Conservation (phyloP, 1,284 basidiomycete genomes). For the Ceratobasidium sp. region DNA sequence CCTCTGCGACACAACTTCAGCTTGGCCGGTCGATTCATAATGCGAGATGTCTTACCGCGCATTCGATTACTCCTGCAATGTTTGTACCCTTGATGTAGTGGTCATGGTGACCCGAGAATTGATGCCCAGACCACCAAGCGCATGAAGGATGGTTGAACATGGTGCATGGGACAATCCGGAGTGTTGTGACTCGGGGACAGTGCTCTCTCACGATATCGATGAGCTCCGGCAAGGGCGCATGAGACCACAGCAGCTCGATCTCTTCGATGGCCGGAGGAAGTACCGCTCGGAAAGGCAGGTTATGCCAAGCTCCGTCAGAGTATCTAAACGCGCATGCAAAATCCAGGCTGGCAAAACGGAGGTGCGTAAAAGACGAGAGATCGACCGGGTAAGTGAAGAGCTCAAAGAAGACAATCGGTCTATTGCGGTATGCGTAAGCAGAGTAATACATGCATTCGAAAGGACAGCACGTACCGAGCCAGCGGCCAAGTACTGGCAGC, state of each 20-base stretch:
- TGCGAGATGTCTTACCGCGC: not conserved
- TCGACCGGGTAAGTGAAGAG: too few relatives aligned
- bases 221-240: not conserved
- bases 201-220: not conserved
- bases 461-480: too few relatives aligned
- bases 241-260: not conserved
- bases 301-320: not conserved
- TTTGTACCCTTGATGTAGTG: constrained; percentile 3
- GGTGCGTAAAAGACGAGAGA: not conserved
- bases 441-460: too few relatives aligned
- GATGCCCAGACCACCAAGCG: constrained; percentile 3
- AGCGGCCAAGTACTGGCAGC: too few relatives aligned
- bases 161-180: constrained; percentile 8
- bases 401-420: too few relatives aligned
- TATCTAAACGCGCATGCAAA: not conserved
- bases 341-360: not conserved
- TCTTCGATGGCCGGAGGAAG: not conserved
- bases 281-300: not conserved
- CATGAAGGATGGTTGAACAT: constrained; percentile 29
- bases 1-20: too few relatives aligned
- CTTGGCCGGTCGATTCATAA: too few relatives aligned
- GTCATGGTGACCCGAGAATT: not conserved
- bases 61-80: not conserved
- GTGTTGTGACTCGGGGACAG: constrained; percentile 2
- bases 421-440: too few relatives aligned